Conservation (phyloP, 75 land plant genomes). For the Chamaecyparis obtusa region DNA sequence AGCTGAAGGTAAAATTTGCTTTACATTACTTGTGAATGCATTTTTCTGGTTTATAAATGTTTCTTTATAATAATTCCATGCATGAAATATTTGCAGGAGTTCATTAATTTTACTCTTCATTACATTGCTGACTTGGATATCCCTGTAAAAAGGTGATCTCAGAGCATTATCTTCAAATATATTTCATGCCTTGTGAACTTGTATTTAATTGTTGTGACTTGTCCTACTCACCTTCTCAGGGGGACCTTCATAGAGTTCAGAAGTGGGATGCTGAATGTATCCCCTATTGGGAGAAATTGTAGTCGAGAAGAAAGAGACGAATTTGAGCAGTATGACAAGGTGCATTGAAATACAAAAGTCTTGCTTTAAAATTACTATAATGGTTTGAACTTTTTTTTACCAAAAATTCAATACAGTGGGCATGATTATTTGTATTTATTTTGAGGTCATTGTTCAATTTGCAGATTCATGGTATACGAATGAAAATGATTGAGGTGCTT, state of each 20-base stretch:
- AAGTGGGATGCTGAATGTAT: slow-evolving; percentile 96
- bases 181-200: not conserved
- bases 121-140: slow-evolving; percentile 98
- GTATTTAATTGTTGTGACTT: not conserved
- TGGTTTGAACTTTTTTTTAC: not conserved
- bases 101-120: slow-evolving; percentile 91
- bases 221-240: slow-evolving; percentile 30
- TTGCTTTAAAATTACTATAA: not conserved
- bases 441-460: not conserved
- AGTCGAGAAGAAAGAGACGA: slow-evolving; percentile 97
- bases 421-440: not conserved
- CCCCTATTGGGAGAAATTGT: slow-evolving; percentile 97
- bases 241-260: slow-evolving; percentile 98
- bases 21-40: not conserved
- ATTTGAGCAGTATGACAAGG: slow-evolving; percentile 97
- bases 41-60: slow-evolving; percentile 1
- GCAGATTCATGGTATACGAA: slow-evolving; percentile 82
- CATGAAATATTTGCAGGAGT: slow-evolving; percentile 53
- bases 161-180: not conserved
- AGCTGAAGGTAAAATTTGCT: slow-evolving; percentile 55
- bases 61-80: not conserved
- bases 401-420: not conserved
- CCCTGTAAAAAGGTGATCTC: slow-evolving; percentile 83
- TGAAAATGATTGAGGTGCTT: slow-evolving; percentile 80
- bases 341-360: slow-evolving; percentile 14